These are phyloP conservation scores for Hyaloperonospora brassicae DNA, from an alignment of 352 stramenopile species.

Conservation along the genomic window DNA sequence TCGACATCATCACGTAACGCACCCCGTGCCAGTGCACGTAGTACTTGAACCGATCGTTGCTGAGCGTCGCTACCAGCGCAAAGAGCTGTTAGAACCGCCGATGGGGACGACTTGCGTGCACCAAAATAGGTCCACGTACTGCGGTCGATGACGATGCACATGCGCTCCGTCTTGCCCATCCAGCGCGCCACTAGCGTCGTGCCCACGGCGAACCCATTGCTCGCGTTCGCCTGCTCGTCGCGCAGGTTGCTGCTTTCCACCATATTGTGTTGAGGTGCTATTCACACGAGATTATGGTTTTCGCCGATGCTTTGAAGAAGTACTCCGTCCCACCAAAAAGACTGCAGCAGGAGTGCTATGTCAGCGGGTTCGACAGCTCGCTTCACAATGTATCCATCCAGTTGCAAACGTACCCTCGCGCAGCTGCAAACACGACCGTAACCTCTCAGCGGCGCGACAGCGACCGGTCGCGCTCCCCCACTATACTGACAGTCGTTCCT, in stretches of 20 bases:
- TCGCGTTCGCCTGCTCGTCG: slow-evolving; percentile 18
- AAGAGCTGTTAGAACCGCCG: no score
- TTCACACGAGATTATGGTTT: not conserved
- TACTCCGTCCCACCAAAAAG: no score
- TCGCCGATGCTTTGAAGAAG: no score
- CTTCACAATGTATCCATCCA: not conserved
- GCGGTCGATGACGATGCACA: slow-evolving; percentile 71
- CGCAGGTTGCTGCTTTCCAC: slow-evolving; percentile 1
- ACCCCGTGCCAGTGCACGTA: slow-evolving; percentile 84
- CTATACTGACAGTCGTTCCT: slow-evolving; percentile 2
- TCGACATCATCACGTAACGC: not conserved
- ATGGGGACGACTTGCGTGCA: no score
- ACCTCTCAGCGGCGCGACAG: no score
- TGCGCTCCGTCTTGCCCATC: slow-evolving; percentile 75
- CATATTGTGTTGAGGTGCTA: not conserved
- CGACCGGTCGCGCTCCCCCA: not conserved
- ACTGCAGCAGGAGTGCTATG: no score
- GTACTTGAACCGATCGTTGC: slow-evolving; percentile 68
- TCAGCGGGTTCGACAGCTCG: no score
- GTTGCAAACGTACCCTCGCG: not conserved
- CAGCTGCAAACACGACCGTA: no score
- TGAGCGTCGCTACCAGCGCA: slow-evolving; percentile 30
- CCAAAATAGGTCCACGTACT: slow-evolving; percentile 29
- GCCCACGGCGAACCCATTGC: slow-evolving; percentile 42
- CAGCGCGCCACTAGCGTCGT: slow-evolving; percentile 56